These are phyloP conservation scores for Silene noctiflora DNA, from an alignment of 179 eudicot genomes.

Conservation along the genomic window DNA sequence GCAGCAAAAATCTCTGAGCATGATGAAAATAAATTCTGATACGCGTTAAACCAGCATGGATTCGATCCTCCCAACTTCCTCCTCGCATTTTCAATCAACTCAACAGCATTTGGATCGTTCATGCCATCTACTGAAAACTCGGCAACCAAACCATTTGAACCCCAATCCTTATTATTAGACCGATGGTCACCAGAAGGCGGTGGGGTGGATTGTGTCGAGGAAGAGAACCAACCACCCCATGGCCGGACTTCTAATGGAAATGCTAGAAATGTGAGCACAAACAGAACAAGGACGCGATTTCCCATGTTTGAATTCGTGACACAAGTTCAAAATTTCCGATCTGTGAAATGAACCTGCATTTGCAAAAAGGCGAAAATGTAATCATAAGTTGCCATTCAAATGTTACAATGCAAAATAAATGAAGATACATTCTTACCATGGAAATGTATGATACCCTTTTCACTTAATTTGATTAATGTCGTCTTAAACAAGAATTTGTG, in stretches of 20 bases:
- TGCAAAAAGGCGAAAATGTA: background rate
- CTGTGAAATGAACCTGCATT: conserved; percentile 18
- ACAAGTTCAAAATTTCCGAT: background rate
- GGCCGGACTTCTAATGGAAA: conserved; percentile 14
- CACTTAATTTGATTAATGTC: background rate
- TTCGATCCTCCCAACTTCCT: conserved; percentile 38
- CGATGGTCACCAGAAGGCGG: conserved; percentile 1
- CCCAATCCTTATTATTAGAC: background rate
- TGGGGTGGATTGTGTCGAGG: background rate
- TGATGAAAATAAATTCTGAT: conserved; percentile 46
- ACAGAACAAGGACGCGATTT: background rate
- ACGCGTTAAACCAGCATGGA: conserved; percentile 61
- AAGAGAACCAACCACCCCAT: conserved; percentile 38
- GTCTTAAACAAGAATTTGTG: too few species aligned
- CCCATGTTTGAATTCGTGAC: conserved; percentile 6
- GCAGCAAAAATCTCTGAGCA: conserved; percentile 61
- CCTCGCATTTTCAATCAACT: conserved; percentile 42
- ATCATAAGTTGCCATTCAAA: background rate
- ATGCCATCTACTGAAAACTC: conserved; percentile 47
- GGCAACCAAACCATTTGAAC: conserved; percentile 25
- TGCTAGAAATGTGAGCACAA: conserved; percentile 4
- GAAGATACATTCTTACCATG: conserved; percentile 1
- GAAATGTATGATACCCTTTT: background rate
- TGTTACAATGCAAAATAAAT: background rate
- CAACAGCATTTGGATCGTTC: conserved; percentile 41